Conservation (phyloP, 768 basidiomycete genomes). For the Russula earlei region DNA sequence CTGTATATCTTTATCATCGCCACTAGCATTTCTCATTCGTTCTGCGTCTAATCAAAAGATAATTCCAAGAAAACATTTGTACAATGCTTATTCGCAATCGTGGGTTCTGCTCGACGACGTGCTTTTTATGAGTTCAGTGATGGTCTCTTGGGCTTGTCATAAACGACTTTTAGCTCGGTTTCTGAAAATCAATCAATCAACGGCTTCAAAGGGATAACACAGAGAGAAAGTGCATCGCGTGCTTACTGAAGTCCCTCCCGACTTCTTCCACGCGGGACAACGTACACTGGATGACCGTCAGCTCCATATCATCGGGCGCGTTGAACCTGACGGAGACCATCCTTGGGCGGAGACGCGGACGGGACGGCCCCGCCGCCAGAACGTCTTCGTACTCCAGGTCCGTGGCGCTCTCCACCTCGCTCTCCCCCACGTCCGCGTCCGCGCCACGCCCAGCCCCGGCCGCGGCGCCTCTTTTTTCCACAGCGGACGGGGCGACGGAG, state of each 20-base stretch:
- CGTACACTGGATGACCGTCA: not conserved
- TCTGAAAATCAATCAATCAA: not conserved
- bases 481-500: no score
- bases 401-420: not conserved
- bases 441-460: no score
- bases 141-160: not conserved
- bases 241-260: not conserved
- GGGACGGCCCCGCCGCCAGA: no score
- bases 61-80: conserved; percentile 6
- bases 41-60: conserved; percentile 10
- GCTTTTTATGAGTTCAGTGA: not conserved
- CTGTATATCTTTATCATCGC: conserved; percentile 17
- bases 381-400: not conserved
- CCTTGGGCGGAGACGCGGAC: not conserved
- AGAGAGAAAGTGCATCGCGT: not conserved
- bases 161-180: not conserved
- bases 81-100: not conserved
- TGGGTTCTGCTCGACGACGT: not conserved
- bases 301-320: not conserved
- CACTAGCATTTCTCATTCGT: conserved; percentile 10
- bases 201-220: not conserved
- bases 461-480: no score
- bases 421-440: not conserved
- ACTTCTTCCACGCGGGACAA: not conserved
- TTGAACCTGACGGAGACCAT: not conserved